Percentiles rank a stretch among this genome's conserved stretches.
These are phyloP conservation scores for Russula sp. DNA, from an alignment of 768 basidiomycete genomes.

Conservation along the genomic window DNA sequence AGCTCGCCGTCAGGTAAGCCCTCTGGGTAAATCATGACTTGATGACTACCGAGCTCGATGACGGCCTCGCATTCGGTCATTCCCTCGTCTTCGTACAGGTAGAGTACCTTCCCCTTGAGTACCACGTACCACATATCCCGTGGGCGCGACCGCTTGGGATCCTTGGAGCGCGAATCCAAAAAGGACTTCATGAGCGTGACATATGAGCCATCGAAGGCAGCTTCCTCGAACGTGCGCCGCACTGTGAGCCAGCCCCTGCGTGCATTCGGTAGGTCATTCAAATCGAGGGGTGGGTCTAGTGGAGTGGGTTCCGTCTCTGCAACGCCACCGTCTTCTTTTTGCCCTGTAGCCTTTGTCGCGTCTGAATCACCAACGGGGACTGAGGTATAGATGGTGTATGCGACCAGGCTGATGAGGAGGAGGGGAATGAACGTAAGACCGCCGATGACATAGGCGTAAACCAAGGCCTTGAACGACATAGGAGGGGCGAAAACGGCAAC, in stretches of 20 bases:
- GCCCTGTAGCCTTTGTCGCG: constrained; percentile 28
- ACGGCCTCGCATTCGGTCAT: constrained; percentile 88
- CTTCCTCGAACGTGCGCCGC: constrained; percentile 70
- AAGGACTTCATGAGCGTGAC: constrained; percentile 75
- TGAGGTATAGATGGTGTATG: constrained; percentile 73
- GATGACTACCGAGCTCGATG: constrained; percentile 76
- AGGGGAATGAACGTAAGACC: constrained; percentile 88
- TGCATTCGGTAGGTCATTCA: constrained; percentile 53
- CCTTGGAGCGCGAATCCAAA: constrained; percentile 74
- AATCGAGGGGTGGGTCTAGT: constrained; percentile 25
- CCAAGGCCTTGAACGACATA: constrained; percentile 64
- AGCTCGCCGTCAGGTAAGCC: constrained; percentile 80
- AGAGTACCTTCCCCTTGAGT: constrained; percentile 85
- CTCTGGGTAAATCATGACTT: constrained; percentile 69
- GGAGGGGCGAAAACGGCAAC: constrained; percentile 11
- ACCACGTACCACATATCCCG: constrained; percentile 93
- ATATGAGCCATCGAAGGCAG: constrained; percentile 55
- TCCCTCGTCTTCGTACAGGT: constrained; percentile 88
- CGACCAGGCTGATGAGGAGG: constrained; percentile 48
- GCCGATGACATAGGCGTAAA: constrained; percentile 84
- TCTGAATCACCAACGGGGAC: constrained; percentile 63
- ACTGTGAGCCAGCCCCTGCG: constrained; percentile 82
- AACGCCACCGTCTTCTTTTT: constrained; percentile 26
- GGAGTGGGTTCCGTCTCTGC: constrained; percentile 26
- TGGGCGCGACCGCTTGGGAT: constrained; percentile 74